phyloP scores from a whole-genome alignment of 2,329 filamentous ascomycete genomes.

The Coniella lustricola region DNA sequence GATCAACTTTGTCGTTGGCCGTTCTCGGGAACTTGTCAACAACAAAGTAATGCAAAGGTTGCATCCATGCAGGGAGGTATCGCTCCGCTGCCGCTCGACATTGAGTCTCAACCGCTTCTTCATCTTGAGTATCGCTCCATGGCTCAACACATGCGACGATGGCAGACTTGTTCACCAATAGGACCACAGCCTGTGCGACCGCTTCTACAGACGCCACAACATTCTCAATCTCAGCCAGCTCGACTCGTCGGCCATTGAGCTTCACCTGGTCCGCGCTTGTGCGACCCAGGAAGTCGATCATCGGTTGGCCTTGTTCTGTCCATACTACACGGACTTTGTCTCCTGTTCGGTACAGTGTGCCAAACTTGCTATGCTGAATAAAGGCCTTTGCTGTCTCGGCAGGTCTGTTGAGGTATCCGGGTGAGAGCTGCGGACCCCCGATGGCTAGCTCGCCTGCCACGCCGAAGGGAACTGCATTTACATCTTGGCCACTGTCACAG shows the following conservation, averaged over 20 bases:
- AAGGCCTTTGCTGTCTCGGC: conserved; percentile 8
- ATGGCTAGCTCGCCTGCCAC: neutral
- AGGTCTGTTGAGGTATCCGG: conserved; percentile 9
- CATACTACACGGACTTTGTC: conserved; percentile 15
- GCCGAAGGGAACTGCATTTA: neutral
- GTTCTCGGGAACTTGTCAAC: conserved; percentile 47
- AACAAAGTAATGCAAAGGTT: conserved; percentile 46
- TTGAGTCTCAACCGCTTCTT: neutral
- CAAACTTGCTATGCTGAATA: neutral
- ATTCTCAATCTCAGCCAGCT: conserved; percentile 16
- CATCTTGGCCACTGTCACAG: neutral
- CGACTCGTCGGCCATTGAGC: conserved; percentile 11
- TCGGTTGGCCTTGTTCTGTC: conserved; percentile 10
- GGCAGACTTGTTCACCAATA: neutral
- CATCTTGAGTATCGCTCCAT: neutral
- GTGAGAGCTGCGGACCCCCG: conserved; percentile 16
- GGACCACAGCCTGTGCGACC: conserved; percentile 12
- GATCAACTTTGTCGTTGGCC: conserved; percentile 54
- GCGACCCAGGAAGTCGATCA: conserved; percentile 17
- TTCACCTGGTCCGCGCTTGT: conserved; percentile 14
- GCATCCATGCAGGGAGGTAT: conserved; percentile 55
- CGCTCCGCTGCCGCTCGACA: conserved; percentile 35
- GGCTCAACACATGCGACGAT: too few relatives aligned
- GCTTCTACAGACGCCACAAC: conserved; percentile 10
- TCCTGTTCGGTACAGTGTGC: conserved; percentile 16